Percentiles rank a stretch among this genome's conserved stretches.
Conservation (phyloP, 176 grass and related monocot species). For the Triticum turgidum region DNA sequence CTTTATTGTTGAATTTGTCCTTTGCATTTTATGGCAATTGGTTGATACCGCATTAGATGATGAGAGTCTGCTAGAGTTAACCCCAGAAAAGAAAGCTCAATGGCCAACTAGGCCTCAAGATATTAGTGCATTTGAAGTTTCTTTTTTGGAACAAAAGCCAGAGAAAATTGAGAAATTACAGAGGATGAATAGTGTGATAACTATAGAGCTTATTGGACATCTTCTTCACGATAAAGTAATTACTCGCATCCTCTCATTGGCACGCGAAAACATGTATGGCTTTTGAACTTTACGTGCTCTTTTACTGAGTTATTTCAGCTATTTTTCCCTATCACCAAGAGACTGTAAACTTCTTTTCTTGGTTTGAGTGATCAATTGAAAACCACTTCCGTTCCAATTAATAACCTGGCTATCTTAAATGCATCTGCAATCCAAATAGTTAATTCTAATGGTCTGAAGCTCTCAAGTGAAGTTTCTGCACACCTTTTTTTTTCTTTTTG, state of each 20-base stretch:
- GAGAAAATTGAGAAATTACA: constrained; percentile 74
- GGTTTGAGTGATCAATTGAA: constrained; percentile 8
- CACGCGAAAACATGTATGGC: constrained; percentile 94
- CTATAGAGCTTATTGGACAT: constrained; percentile 78
- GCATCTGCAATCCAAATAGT: constrained; percentile 23
- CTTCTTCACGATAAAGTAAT: constrained; percentile 91
- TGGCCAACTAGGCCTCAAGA: constrained; percentile 72
- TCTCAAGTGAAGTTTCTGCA: constrained; percentile 31
- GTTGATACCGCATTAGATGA: constrained; percentile 87
- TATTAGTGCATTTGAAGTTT: constrained; percentile 56
- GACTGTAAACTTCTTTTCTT: background rate
- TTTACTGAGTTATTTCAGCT: constrained; percentile 30
- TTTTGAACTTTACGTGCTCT: constrained; percentile 51
- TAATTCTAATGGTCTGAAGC: background rate
- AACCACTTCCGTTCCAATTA: background rate
- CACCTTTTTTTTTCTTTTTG: background rate
- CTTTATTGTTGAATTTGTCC: constrained; percentile 71
- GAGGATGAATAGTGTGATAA: constrained; percentile 65
- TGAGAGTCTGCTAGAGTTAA: constrained; percentile 78
- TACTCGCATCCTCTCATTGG: constrained; percentile 91
- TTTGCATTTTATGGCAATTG: constrained; percentile 81
- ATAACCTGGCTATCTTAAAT: constrained; percentile 17
- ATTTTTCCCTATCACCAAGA: constrained; percentile 13
- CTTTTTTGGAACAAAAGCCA: constrained; percentile 54
- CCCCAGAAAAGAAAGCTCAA: constrained; percentile 52